Evolutionary conservation across 441 rosid species (phyloP).

Genomic region (Gossypium davidsonii): DNA sequence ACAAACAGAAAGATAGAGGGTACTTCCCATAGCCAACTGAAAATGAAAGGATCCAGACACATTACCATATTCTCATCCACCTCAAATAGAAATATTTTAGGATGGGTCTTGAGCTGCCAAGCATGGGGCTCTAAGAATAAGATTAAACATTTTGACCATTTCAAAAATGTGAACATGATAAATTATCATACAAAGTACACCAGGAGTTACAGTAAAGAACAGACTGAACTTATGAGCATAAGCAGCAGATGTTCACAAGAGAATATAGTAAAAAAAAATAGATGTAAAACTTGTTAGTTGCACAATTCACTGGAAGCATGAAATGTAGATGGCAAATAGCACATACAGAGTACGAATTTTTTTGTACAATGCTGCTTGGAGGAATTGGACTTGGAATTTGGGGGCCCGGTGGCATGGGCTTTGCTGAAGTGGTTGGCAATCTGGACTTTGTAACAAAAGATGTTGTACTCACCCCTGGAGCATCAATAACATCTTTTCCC

Average conservation of each 20-base stretch:
- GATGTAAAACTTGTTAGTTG: neutral
- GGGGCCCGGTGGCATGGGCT: conserved; percentile 39
- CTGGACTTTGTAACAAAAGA: conserved; percentile 46
- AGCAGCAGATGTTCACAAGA: neutral
- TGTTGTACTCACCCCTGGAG: conserved; percentile 41
- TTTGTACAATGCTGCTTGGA: conserved; percentile 37
- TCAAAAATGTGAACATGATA: neutral
- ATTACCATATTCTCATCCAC: neutral
- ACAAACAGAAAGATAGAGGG: neutral
- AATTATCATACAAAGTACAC: neutral
- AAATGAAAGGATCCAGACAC: neutral
- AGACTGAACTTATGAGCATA: neutral
- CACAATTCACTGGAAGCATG: neutral
- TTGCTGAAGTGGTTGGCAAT: conserved; percentile 40
- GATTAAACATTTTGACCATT: neutral
- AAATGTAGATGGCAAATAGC: conserved; percentile 11
- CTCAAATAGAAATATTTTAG: neutral
- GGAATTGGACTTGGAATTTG: conserved; percentile 45
- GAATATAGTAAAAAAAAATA: neutral
- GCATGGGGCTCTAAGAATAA: neutral
- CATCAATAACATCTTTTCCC: conserved; percentile 48
- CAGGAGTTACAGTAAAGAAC: neutral
- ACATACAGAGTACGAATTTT: conserved; percentile 48
- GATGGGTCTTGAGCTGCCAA: neutral
- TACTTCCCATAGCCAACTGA: neutral